Evolutionary conservation across 208 protist species (phyloP).

Genomic region (Acanthamoeba healyi): DNA sequence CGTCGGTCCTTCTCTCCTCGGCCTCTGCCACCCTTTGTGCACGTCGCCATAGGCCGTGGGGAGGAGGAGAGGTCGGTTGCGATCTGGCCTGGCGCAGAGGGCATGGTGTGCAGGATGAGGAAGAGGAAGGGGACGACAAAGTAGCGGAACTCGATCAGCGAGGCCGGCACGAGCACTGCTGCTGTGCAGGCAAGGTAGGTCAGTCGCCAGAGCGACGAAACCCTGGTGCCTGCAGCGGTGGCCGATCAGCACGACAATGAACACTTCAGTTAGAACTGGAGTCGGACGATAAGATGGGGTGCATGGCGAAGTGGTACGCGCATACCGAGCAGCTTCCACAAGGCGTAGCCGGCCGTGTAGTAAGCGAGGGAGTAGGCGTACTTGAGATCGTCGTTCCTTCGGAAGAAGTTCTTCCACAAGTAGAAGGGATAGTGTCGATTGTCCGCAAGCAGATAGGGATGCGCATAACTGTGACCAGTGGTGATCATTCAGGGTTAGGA

Average conservation of each 20-base stretch:
- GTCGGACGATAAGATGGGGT: background rate
- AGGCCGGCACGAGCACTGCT: constrained; percentile 57
- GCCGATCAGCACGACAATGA: background rate
- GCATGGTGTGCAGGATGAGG: constrained; percentile 69
- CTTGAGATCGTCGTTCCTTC: background rate
- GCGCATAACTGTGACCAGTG: constrained; percentile 51
- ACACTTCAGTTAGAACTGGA: background rate
- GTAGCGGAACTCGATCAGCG: constrained; percentile 78
- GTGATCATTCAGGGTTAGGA: too few relatives aligned
- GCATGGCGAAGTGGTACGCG: background rate
- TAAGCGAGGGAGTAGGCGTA: constrained; percentile 71
- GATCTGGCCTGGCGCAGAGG: background rate
- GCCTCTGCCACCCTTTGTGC: background rate
- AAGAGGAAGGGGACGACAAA: constrained; percentile 76
- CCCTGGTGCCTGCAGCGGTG: background rate
- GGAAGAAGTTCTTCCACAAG: constrained; percentile 78
- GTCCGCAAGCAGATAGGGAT: constrained; percentile 79
- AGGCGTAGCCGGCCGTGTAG: background rate
- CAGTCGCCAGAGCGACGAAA: constrained; percentile 34
- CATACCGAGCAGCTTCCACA: constrained; percentile 45
- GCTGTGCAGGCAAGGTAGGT: constrained; percentile 27
- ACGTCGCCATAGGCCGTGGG: background rate
- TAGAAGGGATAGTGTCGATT: constrained; percentile 79
- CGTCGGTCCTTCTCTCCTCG: background rate
- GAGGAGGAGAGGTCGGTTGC: background rate